Evolutionary conservation across 2,329 filamentous ascomycete genomes (phyloP).

Genomic region (Harringtonia lauricola): DNA sequence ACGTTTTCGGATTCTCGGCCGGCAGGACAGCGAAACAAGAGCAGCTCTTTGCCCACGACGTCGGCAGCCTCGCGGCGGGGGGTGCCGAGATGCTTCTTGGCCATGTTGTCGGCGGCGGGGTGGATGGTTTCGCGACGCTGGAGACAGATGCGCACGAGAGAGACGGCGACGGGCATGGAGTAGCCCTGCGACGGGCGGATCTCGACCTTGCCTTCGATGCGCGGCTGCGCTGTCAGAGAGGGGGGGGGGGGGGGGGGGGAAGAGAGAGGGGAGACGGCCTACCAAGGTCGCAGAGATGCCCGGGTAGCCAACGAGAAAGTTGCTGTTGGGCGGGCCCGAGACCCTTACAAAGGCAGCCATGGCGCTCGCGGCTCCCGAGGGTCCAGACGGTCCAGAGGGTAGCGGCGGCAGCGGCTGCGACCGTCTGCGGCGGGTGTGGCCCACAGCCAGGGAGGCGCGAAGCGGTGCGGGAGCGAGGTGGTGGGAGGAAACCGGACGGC

Average conservation of each 20-base stretch:
- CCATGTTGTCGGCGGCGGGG: slow-evolving; percentile 85
- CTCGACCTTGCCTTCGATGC: slow-evolving; percentile 96
- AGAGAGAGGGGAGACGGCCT: slow-evolving; percentile 25
- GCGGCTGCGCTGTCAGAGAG: slow-evolving; percentile 55
- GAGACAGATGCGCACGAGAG: slow-evolving; percentile 86
- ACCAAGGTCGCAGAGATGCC: slow-evolving; percentile 96
- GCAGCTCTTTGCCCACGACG: slow-evolving; percentile 89
- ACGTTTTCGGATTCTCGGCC: slow-evolving; percentile 82
- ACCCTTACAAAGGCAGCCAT: slow-evolving; percentile 64
- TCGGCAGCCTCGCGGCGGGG: slow-evolving; percentile 85
- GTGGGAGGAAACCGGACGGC: no score
- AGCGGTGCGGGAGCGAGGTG: no score
- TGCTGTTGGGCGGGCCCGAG: slow-evolving; percentile 92
- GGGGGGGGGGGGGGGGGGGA: not conserved
- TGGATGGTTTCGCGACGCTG: slow-evolving; percentile 94
- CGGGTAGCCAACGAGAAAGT: slow-evolving; percentile 92
- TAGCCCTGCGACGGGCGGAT: slow-evolving; percentile 78
- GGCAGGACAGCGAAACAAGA: slow-evolving; percentile 76
- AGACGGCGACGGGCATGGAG: slow-evolving; percentile 82
- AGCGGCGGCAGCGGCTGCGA: not conserved
- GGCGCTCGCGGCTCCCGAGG: slow-evolving; percentile 12
- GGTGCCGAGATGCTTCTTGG: slow-evolving; percentile 83
- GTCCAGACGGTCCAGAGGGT: slow-evolving; percentile 2
- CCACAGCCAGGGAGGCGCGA: no score
- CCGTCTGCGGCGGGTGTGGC: not conserved